Conservation (phyloP, 2,329 filamentous ascomycete genomes). For the Sporothrix luriei region DNA sequence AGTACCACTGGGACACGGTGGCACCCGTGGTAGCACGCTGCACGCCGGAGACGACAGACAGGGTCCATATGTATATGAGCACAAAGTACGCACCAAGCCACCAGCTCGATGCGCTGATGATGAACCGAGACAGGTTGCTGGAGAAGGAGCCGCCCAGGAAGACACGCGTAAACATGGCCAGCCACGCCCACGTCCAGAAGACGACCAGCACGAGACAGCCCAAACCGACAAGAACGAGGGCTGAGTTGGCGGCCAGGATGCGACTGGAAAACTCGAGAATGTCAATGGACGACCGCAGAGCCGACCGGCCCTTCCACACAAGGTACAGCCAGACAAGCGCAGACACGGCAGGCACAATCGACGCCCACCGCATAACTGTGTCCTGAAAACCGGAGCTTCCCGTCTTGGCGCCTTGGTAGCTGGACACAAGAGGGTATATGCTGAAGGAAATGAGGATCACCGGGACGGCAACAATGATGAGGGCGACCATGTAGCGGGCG, state of each 20-base stretch:
- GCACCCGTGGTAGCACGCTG: conserved; percentile 91
- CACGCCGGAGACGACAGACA: conserved; percentile 82
- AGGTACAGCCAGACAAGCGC: conserved; percentile 82
- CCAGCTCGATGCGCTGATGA: conserved; percentile 88
- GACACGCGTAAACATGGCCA: conserved; percentile 92
- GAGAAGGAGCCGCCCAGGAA: conserved; percentile 90
- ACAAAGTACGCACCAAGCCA: conserved; percentile 93
- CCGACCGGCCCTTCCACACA: conserved; percentile 76
- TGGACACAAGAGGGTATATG: conserved; percentile 86
- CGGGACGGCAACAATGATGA: conserved; percentile 82
- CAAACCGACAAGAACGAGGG: conserved; percentile 81
- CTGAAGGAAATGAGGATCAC: conserved; percentile 86
- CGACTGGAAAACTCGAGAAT: conserved; percentile 91
- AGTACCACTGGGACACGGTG: conserved; percentile 98
- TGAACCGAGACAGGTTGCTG: conserved; percentile 63
- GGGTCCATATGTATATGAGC: conserved; percentile 92
- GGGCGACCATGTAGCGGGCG: conserved; percentile 77
- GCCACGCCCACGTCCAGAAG: conserved; percentile 92
- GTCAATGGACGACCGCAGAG: conserved; percentile 78
- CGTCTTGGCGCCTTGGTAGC: conserved; percentile 75
- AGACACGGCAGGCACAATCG: conserved; percentile 72
- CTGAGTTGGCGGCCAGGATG: conserved; percentile 82
- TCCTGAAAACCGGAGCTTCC: conserved; percentile 80
- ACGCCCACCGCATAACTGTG: conserved; percentile 82
- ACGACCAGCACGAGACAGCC: conserved; percentile 74